Evolutionary conservation across 805 yeast species (phyloP), one percentile per base, ranked within the genome.

Genomic region (Myxozyma vanderwaltii): DNA sequence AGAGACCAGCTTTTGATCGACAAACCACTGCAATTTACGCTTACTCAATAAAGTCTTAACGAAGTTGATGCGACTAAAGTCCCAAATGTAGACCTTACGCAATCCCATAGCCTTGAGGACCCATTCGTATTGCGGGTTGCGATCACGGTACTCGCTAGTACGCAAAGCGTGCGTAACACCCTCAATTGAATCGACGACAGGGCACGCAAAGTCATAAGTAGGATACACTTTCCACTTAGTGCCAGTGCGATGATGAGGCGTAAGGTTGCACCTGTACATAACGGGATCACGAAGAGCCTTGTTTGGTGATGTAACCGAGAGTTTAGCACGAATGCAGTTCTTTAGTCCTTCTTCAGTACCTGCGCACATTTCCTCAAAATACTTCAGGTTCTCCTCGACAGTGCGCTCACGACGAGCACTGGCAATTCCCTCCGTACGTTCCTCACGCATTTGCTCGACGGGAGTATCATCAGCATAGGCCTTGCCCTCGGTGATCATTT

Each of bases 11-110:
- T 83, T 79, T 75, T 89, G 87, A 79, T 94, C 98, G 64, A 94
- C 99, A 76, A 94, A 91, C 99, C 99, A 94, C 79, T 95, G 99
- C 73, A 94, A 82, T 81, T 94, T 94, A 80, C 99, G 88, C 86
- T 94, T 94, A 63, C 97, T 90, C 63, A 94, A 80, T 73, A 94
- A 80, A 27, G 99, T 94, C 80, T 97, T 86, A 61, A 94, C 91
- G 73, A 94, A 94, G 83, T 92, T 94, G 71, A 94, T 91, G 77
- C 99, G 86, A 63, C 95, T 94, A 71, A 94, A 94, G 80, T 94
- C 99, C 97, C 98, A 94, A 70, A 94, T 84, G 76, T 91, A 90
- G 47, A 94, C 99, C 72, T 88, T 88, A 79, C 99, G 88, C 74
- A 94, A 81, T 54, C 81, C 75, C 72, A 94, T 78, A 46, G 92